Base-by-base conservation (phyloP, 768 basidiomycete species). In the Amanita fuliginea region DNA sequence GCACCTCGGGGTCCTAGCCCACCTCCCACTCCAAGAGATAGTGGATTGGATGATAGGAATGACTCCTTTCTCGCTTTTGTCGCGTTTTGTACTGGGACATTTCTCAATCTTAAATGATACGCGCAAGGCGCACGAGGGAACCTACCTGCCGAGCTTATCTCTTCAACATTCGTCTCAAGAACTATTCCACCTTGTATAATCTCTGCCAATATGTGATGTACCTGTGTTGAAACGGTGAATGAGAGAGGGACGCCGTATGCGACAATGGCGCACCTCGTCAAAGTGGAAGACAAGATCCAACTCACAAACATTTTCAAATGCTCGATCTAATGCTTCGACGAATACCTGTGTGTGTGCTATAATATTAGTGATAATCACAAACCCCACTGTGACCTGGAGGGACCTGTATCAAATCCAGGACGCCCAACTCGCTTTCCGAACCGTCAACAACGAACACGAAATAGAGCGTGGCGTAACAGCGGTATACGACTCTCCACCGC, bases 301-400 rank as follows among this genome's bases (percentile, higher is more conserved):
- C 64, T 99, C 96, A 66, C 96, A 98, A 0, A 99, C 96, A 59
- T 97, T 98, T 71, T 96, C 92, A 61, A 98, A 99, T 13, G 91
- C 83, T 33, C 92, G 75, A 65, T 99, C 96, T 32, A 99, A 74
- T 3, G 90, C 85, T 69, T 99, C 96, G 51, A 99, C 96, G 59
- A 99, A 92, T 14, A 99, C 96, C 94, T 94, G 3, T 18, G 19
- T 9, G 9, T 24, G n/a, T 49, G 26, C 10, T 28, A 7, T 26
- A 28, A 10, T 9, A 21, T 33, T 13, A 16, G n/a, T 9, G 22
- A 36, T 41, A 32, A 35, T 18, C 18, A 10, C n/a, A 11, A 36
- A 33, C n/a, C n/a, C n/a, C n/a, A n/a, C 22, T 10, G 18, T 22
- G 8, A 28, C 18, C 24, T 10, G 26, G 21, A 59, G 80, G 51